phyloP scores from a whole-genome alignment of 768 basidiomycete genomes.

The Rubroboletus pulcherrimus region DNA sequence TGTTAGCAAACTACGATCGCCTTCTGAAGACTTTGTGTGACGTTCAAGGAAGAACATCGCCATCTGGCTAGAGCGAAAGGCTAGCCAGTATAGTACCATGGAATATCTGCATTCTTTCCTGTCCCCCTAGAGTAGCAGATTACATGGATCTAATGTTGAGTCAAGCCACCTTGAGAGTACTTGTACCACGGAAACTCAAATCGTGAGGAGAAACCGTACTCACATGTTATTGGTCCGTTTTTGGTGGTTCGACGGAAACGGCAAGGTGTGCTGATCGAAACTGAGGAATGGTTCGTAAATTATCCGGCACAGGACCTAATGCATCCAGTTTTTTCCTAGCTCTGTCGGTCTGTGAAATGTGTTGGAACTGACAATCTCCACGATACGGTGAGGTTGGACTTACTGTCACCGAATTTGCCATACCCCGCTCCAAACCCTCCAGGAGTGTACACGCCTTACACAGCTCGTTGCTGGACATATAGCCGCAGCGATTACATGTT shows the following conservation, averaged over 20 bases:
- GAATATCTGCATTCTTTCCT: background rate
- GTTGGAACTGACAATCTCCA: background rate
- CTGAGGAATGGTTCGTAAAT: slow-evolving; percentile 72
- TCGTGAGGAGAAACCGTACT: background rate
- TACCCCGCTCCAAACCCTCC: slow-evolving; percentile 85
- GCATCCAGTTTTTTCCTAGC: slow-evolving; percentile 60
- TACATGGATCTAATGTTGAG: slow-evolving; percentile 2
- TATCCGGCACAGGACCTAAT: slow-evolving; percentile 57
- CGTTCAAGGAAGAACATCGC: slow-evolving; percentile 26
- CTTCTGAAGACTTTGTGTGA: slow-evolving; percentile 42
- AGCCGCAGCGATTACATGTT: slow-evolving; percentile 88
- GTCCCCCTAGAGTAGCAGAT: background rate
- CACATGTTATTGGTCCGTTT: slow-evolving; percentile 3
- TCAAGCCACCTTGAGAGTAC: background rate
- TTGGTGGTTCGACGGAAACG: slow-evolving; percentile 39
- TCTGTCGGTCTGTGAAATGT: slow-evolving; percentile 56
- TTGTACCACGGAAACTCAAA: background rate
- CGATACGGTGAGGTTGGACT: slow-evolving; percentile 23
- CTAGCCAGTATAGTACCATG: background rate
- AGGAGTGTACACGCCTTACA: slow-evolving; percentile 91
- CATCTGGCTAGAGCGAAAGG: slow-evolving; percentile 12
- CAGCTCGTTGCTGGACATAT: slow-evolving; percentile 95
- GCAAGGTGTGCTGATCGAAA: slow-evolving; percentile 47
- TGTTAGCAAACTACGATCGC: slow-evolving; percentile 55
- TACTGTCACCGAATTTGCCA: slow-evolving; percentile 61